Conservation (phyloP, 305 asterid species). For the Rubia balearica region DNA sequence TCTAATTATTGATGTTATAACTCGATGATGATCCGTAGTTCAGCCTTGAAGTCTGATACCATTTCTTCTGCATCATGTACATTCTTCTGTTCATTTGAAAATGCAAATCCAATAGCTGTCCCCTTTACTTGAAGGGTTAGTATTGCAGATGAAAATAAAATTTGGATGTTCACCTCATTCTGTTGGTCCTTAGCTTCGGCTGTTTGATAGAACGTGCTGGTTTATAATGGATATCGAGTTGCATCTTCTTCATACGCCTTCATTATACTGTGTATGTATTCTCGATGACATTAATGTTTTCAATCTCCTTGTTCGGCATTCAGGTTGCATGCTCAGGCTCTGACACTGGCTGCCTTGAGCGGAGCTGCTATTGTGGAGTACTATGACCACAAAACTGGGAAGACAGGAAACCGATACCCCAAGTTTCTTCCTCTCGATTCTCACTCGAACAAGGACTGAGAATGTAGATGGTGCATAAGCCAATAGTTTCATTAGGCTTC, state of each 20-base stretch:
- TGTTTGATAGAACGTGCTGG: neutral
- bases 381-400: conserved; percentile 40
- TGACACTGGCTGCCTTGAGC: conserved; percentile 50
- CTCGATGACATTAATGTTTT: neutral
- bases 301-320: neutral
- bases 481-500: neutral
- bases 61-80: neutral
- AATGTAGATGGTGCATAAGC: neutral
- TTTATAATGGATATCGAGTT: neutral
- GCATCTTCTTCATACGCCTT: neutral
- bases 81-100: neutral
- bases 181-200: neutral
- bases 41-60: neutral
- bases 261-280: neutral
- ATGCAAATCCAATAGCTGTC: neutral
- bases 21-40: neutral
- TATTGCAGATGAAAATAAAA: neutral
- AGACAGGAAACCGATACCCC: conserved; percentile 27
- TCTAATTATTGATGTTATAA: too few species aligned
- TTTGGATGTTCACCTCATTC: neutral
- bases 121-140: neutral
- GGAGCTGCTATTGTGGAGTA: conserved; percentile 55
- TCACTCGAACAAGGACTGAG: conserved; percentile 13
- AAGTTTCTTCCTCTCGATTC: conserved; percentile 30
- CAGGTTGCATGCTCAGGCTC: conserved; percentile 64